phyloP scores from a whole-genome alignment of 306 rosid genomes.

The Fagus sylvatica region DNA sequence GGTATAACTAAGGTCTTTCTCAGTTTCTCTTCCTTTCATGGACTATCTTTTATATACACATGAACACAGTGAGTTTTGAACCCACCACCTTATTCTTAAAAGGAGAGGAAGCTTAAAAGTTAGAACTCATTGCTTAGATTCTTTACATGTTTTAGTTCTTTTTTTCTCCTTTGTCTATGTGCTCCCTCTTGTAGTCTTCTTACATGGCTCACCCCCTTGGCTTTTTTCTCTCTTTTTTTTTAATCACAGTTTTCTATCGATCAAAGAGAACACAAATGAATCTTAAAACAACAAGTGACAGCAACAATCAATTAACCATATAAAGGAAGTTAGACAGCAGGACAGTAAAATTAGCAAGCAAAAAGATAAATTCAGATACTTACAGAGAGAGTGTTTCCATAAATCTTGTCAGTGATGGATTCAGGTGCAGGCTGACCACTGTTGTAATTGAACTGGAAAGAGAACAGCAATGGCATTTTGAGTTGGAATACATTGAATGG shows the following conservation, averaged over 20 bases:
- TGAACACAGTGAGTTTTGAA: no score
- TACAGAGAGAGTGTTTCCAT: conserved; percentile 95
- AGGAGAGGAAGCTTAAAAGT: no score
- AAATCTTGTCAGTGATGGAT: conserved; percentile 94
- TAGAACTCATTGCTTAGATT: neutral
- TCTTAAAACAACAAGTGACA: neutral
- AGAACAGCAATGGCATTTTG: conserved; percentile 25
- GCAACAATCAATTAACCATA: conserved; percentile 17
- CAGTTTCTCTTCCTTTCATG: neutral
- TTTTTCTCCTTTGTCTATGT: neutral
- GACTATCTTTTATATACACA: neutral
- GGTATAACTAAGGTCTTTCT: neutral
- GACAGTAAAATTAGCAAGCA: conserved; percentile 12
- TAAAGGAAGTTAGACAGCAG: conserved; percentile 9
- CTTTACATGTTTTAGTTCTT: neutral
- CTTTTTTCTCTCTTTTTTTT: neutral
- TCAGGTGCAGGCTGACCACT: conserved; percentile 99
- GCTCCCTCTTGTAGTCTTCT: neutral
- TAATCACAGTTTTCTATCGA: neutral
- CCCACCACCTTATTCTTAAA: no score
- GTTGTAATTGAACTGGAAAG: conserved; percentile 82
- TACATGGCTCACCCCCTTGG: neutral
- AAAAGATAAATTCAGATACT: conserved; percentile 35
- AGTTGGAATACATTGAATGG: conserved; percentile 37
- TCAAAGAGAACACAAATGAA: neutral